Percentiles rank a stretch among this genome's conserved stretches.
phyloP scores from a whole-genome alignment of 208 protist genomes.

The Strigomonas culicis region DNA sequence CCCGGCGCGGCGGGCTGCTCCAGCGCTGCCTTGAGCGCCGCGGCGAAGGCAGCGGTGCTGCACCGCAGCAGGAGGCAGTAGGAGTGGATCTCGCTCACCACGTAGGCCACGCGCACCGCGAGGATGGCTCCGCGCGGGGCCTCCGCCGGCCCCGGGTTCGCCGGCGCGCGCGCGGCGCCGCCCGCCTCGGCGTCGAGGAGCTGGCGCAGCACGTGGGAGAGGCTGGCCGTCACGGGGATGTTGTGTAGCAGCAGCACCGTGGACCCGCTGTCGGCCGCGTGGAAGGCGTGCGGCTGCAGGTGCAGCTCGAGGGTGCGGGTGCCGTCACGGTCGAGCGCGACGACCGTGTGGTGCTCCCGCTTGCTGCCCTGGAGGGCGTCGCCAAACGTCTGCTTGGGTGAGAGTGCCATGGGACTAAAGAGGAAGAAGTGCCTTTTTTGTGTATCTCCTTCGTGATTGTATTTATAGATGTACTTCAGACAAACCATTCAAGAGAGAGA shows the following conservation, averaged over 20 bases:
- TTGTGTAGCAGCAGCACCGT: constrained; percentile 60
- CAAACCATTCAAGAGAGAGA: not conserved
- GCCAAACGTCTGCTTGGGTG: too few species aligned
- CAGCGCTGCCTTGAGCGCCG: constrained; percentile 26
- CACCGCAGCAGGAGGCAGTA: constrained; percentile 71
- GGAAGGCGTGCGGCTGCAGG: constrained; percentile 23
- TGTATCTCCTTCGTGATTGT: not conserved
- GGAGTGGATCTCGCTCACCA: constrained; percentile 49
- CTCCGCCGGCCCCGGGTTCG: not conserved
- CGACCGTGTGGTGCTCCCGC: constrained; percentile 28
- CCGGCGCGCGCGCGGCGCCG: constrained; percentile 5
- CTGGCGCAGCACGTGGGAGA: constrained; percentile 35
- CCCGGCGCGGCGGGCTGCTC: constrained; percentile 31
- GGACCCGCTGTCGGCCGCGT: constrained; percentile 7
- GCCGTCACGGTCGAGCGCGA: constrained; percentile 59
- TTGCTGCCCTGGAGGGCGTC: too few species aligned
- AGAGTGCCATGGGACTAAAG: too few species aligned
- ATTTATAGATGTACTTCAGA: not conserved
- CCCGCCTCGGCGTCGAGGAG: constrained; percentile 25
- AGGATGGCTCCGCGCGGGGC: constrained; percentile 14
- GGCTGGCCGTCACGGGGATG: constrained; percentile 57
- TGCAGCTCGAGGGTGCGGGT: constrained; percentile 31
- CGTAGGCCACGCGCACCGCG: constrained; percentile 53
- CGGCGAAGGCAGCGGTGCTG: constrained; percentile 23
- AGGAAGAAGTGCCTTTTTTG: not conserved